phyloP scores from a whole-genome alignment of 495 filamentous ascomycete species.

The Daldinia concentrica region DNA sequence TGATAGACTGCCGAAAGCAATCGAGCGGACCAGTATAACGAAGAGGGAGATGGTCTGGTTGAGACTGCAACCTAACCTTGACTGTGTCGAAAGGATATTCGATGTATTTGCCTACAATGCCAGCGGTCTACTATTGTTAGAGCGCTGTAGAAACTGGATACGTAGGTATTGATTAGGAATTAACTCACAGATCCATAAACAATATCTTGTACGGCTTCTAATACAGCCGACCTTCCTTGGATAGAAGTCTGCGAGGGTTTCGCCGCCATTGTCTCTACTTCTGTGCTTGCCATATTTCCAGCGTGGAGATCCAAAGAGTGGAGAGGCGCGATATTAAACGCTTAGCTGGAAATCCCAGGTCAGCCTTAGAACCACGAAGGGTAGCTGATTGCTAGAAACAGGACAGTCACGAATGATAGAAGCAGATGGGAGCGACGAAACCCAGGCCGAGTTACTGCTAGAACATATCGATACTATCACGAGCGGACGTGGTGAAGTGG shows the following conservation, averaged over 20 bases:
- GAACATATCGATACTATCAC: slow-evolving; percentile 40
- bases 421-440: slow-evolving; percentile 41
- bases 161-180: slow-evolving; percentile 12
- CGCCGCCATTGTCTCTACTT: slow-evolving; percentile 39
- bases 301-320: slow-evolving; percentile 8
- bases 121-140: slow-evolving; percentile 68
- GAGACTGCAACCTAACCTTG: slow-evolving; percentile 83
- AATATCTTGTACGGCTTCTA: slow-evolving; percentile 82
- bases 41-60: slow-evolving; percentile 82
- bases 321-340: slow-evolving; percentile 9
- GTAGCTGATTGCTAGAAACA: slow-evolving; percentile 20
- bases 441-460: slow-evolving; percentile 34
- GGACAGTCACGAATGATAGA: slow-evolving; percentile 39
- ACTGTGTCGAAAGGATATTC: slow-evolving; percentile 99
- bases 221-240: slow-evolving; percentile 58
- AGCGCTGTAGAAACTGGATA: slow-evolving; percentile 1
- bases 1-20: slow-evolving; percentile 88
- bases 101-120: slow-evolving; percentile 91
- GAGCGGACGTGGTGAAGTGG: slow-evolving; percentile 31
- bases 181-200: slow-evolving; percentile 80
- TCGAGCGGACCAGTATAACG: slow-evolving; percentile 89
- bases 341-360: slow-evolving; percentile 3
- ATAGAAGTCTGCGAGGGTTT: slow-evolving; percentile 32
- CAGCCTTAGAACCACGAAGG: slow-evolving; percentile 26
- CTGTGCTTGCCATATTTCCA: slow-evolving; percentile 30